Evolutionary conservation across 768 basidiomycete species (phyloP), one percentile per base, ranked within the genome.

Genomic region (Rhodosporidiobolus odoratus): DNA sequence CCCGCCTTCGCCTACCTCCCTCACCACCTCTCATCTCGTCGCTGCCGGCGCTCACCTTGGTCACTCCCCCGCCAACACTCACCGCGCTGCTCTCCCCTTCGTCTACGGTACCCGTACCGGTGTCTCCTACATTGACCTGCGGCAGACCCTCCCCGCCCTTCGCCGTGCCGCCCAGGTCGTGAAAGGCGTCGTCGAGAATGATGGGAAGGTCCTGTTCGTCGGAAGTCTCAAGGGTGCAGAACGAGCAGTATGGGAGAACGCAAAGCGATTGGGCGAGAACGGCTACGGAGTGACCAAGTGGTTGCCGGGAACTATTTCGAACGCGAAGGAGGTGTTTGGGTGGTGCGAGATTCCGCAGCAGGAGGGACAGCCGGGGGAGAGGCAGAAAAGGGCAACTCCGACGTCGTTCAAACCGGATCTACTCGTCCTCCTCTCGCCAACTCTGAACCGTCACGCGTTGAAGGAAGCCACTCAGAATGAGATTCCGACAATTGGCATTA

Each of bases 31-130:
- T 3, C 89, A 93, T 57, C 87, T 99, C 71, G 82, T 97, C 52
- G 94, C 96, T 2, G 84, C 93, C 21, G 92, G 92, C 34, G 94
- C 96, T 23, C 94, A 97, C 78, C 86, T 98, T 54, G 96, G 96
- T 12, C 94, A 98, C 78, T 85, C 89, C 41, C 84, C 85, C 47
- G 68, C 77, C 4, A 85, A 91, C 74, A 88, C 94, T 83, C 90
- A 92, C 79, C 88, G 91, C 37, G 90, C 91, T 79, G 93, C 92
- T 76, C 83, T 89, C 75, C 90, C 94, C 38, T 95, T 93, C 79
- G 88, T 94, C 43, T 97, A 96, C 78, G 96, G 94, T 70, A 86
- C 86, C 23, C 90, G 96, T 65, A 86, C 91, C 53, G 91, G 89
- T 21, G 84, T 97, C 75, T 91, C 91, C 58, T 68, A 67, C 67